These are phyloP conservation scores for Prorocentrum cordatum DNA, from an alignment of 169 alveolate genomes.

Conservation along the genomic window DNA sequence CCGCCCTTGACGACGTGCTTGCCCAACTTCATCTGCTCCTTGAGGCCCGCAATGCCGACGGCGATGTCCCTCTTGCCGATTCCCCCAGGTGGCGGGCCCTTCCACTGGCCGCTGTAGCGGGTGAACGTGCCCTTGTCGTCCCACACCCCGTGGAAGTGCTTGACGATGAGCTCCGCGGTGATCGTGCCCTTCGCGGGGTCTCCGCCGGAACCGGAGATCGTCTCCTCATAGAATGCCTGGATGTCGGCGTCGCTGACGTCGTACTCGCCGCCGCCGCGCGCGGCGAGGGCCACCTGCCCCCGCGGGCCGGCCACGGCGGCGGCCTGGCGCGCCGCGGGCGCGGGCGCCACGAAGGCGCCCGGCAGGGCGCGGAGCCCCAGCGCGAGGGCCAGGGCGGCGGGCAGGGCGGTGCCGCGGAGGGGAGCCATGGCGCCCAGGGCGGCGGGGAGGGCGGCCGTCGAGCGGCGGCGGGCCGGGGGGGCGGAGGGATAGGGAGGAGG, in stretches of 20 bases:
- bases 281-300: slow-evolving; percentile 16
- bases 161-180: slow-evolving; percentile 14
- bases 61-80: slow-evolving; percentile 68
- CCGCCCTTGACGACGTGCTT: slow-evolving; percentile 37
- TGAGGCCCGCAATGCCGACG: slow-evolving; percentile 8
- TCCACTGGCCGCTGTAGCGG: slow-evolving; percentile 54
- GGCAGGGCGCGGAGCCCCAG: too few species aligned
- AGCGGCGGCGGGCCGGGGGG: too few species aligned
- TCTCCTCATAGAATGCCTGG: slow-evolving; percentile 15
- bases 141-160: slow-evolving; percentile 52
- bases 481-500: too few species aligned
- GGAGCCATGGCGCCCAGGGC: too few species aligned
- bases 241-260: slow-evolving; percentile 48
- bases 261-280: slow-evolving; percentile 58
- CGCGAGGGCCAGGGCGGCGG: too few species aligned
- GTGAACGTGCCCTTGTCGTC: slow-evolving; percentile 49
- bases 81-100: slow-evolving; percentile 55
- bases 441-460: too few species aligned
- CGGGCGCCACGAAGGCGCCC: too few species aligned
- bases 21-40: slow-evolving; percentile 21
- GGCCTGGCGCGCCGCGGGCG: too few species aligned
- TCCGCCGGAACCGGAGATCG: slow-evolving; percentile 27
- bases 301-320: too few species aligned
- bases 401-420: too few species aligned
- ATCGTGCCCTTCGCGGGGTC: slow-evolving; percentile 62